Conservation (phyloP, 306 rosid species). For the Vigna unguiculata region DNA sequence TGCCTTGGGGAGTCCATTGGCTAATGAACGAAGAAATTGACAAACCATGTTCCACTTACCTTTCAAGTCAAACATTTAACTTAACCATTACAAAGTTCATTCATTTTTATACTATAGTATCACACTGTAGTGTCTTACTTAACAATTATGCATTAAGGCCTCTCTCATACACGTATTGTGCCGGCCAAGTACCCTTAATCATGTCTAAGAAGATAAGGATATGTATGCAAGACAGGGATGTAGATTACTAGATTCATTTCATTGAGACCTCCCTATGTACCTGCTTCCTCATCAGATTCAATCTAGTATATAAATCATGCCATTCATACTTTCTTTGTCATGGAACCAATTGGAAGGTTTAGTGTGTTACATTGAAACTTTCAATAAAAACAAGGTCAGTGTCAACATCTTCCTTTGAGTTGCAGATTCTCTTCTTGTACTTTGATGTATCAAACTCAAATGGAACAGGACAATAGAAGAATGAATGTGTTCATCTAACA, state of each 20-base stretch:
- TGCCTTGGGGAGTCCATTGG: constrained; percentile 6
- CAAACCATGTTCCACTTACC: constrained; percentile 24
- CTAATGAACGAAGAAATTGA: constrained; percentile 1
- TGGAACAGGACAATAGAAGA: constrained; percentile 53
- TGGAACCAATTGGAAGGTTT: constrained; percentile 42
- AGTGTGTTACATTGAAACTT: constrained; percentile 59
- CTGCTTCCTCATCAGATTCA: constrained; percentile 41
- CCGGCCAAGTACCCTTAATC: constrained; percentile 24
- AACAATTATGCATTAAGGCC: neutral
- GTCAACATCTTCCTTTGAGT: constrained; percentile 68
- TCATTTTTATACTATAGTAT: neutral
- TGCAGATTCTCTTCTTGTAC: constrained; percentile 44
- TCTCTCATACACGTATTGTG: constrained; percentile 20
- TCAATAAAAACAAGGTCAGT: constrained; percentile 59
- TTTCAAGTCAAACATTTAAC: constrained; percentile 1
- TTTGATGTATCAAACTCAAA: constrained; percentile 54
- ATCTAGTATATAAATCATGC: constrained; percentile 40
- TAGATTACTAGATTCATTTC: constrained; percentile 43
- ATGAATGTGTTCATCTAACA: constrained; percentile 44
- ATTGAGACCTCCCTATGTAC: constrained; percentile 52
- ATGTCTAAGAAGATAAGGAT: constrained; percentile 32
- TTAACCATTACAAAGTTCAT: constrained; percentile 11
- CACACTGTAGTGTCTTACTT: neutral
- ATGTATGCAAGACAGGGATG: constrained; percentile 40
- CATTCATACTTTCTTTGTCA: constrained; percentile 48